Base-by-base conservation (phyloP, 2,329 filamentous ascomycete genomes). In the Pyricularia sp. region DNA sequence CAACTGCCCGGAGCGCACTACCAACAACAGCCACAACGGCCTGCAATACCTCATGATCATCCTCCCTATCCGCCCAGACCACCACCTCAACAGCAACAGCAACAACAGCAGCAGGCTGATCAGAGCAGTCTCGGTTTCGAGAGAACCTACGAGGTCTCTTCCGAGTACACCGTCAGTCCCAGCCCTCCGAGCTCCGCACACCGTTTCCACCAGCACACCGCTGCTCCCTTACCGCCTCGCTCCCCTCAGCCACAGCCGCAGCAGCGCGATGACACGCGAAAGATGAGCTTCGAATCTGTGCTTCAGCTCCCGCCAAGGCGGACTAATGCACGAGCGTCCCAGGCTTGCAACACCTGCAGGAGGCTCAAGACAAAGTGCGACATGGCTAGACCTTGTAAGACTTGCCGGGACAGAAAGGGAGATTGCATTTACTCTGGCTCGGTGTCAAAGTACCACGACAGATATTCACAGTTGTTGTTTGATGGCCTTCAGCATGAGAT, bases 331-430 rank as follows among this genome's bases (percentile, higher is more conserved):
- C 3, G 42, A 50, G 42, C 42, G 17, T 26, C 33, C 61, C 74
- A 97, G 90, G 95, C 95, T 50, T 99, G 95, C 79, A 93, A 97
- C 75, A 92, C 90, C 77, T 97, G 93, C 79, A 89, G 93, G 70
- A 86, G 91, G 70, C 85, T 94, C 58, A 97, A 97, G 79, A 92
- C 93, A 20, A 97, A 97, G 79, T 97, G 93, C 77, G 93, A 97
- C 74, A 93, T 97, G 81, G 89, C 89, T 11, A 89, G 91, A 72
- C 93, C 91, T 1, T 90, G 91, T 74, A 94, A 93, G 76, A 92
- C 90, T 74, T 99, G 95, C 78, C 90, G 90, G 74, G 94, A 98
- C 73, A 96, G 96, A 77, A 89, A 86, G 72, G 85, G 93, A 36
- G 85, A 89, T 68, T 99, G 92, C 81, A 89, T 92, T 78, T 98